These are phyloP conservation scores for Leishmania gerbilli DNA, from an alignment of 208 protist species.

Conservation along the genomic window DNA sequence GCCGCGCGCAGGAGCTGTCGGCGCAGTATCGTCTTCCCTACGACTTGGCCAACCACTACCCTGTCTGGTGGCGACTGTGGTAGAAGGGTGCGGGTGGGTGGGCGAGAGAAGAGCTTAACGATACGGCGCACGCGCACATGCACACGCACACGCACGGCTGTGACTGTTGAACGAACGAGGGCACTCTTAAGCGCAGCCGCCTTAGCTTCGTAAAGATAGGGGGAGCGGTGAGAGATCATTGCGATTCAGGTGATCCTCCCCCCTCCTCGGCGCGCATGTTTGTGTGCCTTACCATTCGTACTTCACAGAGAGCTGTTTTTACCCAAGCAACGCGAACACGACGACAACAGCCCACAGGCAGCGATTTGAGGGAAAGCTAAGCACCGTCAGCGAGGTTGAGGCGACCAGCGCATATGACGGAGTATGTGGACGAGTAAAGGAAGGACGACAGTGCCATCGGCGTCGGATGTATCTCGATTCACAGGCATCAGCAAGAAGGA, in stretches of 20 bases:
- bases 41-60: slow-evolving; percentile 70
- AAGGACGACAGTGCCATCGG: neutral
- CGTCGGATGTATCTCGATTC: neutral
- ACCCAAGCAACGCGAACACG: neutral
- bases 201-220: neutral
- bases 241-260: neutral
- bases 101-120: neutral
- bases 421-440: neutral
- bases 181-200: neutral
- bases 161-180: neutral
- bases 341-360: neutral
- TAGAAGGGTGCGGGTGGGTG: slow-evolving; percentile 11
- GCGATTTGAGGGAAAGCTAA: neutral
- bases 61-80: slow-evolving; percentile 86
- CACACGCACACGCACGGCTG: neutral
- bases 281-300: neutral
- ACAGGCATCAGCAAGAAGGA: neutral
- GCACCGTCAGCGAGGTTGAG: neutral
- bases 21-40: slow-evolving; percentile 70
- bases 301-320: neutral
- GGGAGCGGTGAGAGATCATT: neutral
- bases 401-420: neutral
- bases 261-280: neutral
- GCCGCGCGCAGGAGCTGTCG: slow-evolving; percentile 54
- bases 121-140: neutral